These are phyloP conservation scores for Schizonepeta tenuifolia DNA, from an alignment of 257 asterid genomes.

Conservation along the genomic window DNA sequence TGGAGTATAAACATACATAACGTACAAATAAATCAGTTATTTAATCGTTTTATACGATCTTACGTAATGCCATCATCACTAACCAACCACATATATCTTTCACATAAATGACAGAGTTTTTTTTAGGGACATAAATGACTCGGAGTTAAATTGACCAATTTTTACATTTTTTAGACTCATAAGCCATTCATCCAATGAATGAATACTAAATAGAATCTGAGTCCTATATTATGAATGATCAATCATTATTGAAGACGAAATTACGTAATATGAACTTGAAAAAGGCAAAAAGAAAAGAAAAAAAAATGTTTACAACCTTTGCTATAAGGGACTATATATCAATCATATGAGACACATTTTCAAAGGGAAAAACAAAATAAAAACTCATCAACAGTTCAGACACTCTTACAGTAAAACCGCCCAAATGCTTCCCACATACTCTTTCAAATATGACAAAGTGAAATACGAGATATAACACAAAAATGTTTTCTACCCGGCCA, in stretches of 20 bases:
- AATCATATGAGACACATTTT: not conserved
- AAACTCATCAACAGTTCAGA: not conserved
- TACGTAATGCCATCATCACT: too few relatives aligned
- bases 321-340: conserved; percentile 7
- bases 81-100: too few relatives aligned
- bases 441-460: not conserved
- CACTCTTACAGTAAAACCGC: not conserved
- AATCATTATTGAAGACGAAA: not conserved
- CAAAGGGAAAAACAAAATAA: conserved; percentile 6
- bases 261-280: not conserved
- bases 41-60: too few relatives aligned
- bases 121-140: too few relatives aligned
- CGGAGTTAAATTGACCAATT: too few relatives aligned
- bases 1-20: too few relatives aligned
- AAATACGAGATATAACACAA: not conserved
- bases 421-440: not conserved
- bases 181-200: too few relatives aligned
- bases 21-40: too few relatives aligned
- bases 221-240: too few relatives aligned
- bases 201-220: too few relatives aligned
- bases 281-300: not conserved
- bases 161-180: too few relatives aligned
- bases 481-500: conserved; percentile 63
- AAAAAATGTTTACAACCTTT: conserved; percentile 15
- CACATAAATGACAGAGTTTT: too few relatives aligned